A percentile compares a stretch with the other conserved stretches of the same genome.
These are phyloP conservation scores for Ganoderma lingzhi DNA, from an alignment of 1,284 basidiomycete genomes.

Conservation along the genomic window DNA sequence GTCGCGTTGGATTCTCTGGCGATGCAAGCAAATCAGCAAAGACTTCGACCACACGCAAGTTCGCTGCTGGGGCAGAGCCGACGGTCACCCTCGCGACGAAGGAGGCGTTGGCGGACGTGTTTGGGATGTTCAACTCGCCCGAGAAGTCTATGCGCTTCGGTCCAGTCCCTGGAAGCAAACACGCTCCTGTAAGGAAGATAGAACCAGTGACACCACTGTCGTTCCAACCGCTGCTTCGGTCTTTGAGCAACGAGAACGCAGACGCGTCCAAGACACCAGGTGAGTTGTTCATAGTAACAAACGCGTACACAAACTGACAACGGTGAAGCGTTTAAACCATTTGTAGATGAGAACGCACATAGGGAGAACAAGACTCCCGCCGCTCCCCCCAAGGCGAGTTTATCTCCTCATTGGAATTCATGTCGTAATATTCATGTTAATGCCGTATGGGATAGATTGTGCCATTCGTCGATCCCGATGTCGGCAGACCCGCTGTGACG, in stretches of 20 bases:
- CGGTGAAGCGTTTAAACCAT: slow-evolving; percentile 44
- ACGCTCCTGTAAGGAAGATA: slow-evolving; percentile 72
- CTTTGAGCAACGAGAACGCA: slow-evolving; percentile 41
- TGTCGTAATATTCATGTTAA: neutral
- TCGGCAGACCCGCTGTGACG: slow-evolving; percentile 39
- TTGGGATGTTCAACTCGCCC: slow-evolving; percentile 92
- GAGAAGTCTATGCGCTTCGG: slow-evolving; percentile 71
- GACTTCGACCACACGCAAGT: slow-evolving; percentile 40
- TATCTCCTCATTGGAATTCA: neutral
- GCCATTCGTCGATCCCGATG: slow-evolving; percentile 42
- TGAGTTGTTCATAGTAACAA: slow-evolving; percentile 26
- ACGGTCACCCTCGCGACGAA: slow-evolving; percentile 89
- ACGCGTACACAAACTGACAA: neutral
- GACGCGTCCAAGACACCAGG: slow-evolving; percentile 49
- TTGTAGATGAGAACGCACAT: slow-evolving; percentile 65
- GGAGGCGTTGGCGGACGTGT: slow-evolving; percentile 92
- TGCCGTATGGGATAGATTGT: slow-evolving; percentile 34
- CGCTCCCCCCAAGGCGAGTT: slow-evolving; percentile 50
- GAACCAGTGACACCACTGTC: slow-evolving; percentile 50
- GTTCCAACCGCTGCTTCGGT: slow-evolving; percentile 31
- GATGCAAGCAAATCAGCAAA: slow-evolving; percentile 54
- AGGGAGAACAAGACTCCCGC: slow-evolving; percentile 57
- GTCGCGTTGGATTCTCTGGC: slow-evolving; percentile 61
- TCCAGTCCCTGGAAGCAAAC: slow-evolving; percentile 65
- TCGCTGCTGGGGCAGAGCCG: slow-evolving; percentile 49